phyloP scores from a whole-genome alignment of 164 flowering plant genomes.

The Magnolia changhungtana region DNA sequence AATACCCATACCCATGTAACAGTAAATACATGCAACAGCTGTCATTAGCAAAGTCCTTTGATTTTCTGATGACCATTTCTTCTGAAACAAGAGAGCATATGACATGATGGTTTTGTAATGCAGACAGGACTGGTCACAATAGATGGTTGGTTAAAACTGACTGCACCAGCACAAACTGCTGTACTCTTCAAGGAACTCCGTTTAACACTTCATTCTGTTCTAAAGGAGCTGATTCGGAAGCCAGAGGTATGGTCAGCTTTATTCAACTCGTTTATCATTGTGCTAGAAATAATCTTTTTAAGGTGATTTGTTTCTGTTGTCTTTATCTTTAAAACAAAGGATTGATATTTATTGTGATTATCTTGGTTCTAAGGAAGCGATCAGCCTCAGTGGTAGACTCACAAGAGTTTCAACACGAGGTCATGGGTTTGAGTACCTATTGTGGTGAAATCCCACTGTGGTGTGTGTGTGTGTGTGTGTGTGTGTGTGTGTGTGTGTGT shows the following conservation, averaged over 20 bases:
- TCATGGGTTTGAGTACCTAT: no score
- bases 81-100: background rate
- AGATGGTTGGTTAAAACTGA: constrained; percentile 81
- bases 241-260: constrained; percentile 57
- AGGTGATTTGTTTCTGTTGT: background rate
- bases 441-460: no score
- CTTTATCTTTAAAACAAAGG: no score
- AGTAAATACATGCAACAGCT: background rate
- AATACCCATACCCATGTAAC: no score
- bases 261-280: background rate
- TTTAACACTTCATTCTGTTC: constrained; percentile 60
- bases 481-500: no score
- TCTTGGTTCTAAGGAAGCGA: no score
- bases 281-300: background rate
- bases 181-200: constrained; percentile 86
- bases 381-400: no score
- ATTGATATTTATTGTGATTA: no score
- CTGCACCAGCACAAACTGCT: constrained; percentile 85
- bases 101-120: constrained; percentile 10
- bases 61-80: background rate
- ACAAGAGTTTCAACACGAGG: no score
- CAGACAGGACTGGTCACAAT: constrained; percentile 68
- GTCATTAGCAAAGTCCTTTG: background rate
- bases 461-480: no score
- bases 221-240: constrained; percentile 64